Evolutionary conservation across 768 basidiomycete genomes (phyloP), one percentile per base, ranked within the genome.

Genomic region (Termitomyces sp.): DNA sequence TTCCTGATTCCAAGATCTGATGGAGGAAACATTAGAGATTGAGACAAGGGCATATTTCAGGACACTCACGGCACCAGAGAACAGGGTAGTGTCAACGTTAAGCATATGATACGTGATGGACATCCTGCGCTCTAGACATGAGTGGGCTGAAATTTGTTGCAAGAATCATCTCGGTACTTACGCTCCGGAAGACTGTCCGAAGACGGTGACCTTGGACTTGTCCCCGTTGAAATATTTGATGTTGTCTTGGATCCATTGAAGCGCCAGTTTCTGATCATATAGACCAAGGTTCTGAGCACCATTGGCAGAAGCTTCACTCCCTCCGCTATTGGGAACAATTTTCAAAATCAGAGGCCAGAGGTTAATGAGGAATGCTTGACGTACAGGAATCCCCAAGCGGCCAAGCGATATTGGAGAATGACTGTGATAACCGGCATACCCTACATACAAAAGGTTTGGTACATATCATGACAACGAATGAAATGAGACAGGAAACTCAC

Each of bases 151-250:
- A 33, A 15, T 22, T 27, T 18, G 15, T 18, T 20, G 15, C n/a
- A 8, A 6, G 12, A 52, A 31, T 66, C n/a, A 74, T 74, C 62
- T 69, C 69, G 9, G 1, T 53, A 79, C 78, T 20, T 50, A 65
- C 66, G 83, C 79, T 6, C 84, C 83, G 9, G 83, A 84, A 44
- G 77, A 79, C 61, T 85, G 76, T n/a, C 84, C 85, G 54, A 79
- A 78, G 30, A 80, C 67, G 2, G 81, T 83, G 2, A 85, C 81
- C 61, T 75, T 71, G 24, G 51, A 64, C 27, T 62, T 60, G 57
- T 67, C 65, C 15, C 66, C 66, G 2, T 88, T 87, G 61, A 88
- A 89, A 0, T 68, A 67, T 16, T 63, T 73, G 46, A 88, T 86
- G 62, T 89, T 81, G 24, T 75, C 68, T 63, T 87, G 82, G 0